Conservation (phyloP, 495 filamentous ascomycete species). For the Lasiosphaeria ovina region DNA sequence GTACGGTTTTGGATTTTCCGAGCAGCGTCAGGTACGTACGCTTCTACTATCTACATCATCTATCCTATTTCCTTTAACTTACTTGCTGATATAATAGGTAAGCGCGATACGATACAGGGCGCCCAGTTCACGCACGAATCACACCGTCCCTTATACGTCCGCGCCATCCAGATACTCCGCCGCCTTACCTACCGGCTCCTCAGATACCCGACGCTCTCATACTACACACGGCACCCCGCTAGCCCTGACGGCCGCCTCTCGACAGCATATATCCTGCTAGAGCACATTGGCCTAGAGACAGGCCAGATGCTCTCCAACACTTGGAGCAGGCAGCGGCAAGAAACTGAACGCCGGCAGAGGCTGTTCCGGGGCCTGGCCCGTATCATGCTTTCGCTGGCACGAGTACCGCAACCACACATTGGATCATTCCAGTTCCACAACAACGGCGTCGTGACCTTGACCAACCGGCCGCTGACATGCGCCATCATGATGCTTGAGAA, state of each 20-base stretch:
- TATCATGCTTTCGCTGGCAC: conserved; percentile 34
- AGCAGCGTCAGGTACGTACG: too few relatives aligned
- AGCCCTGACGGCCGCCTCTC: conserved; percentile 3
- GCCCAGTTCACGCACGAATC: conserved; percentile 16
- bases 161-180: conserved; percentile 12
- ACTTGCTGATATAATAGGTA: too few relatives aligned
- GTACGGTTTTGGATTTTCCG: conserved; percentile 37
- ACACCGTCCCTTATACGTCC: too few relatives aligned
- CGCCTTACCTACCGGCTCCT: conserved; percentile 8
- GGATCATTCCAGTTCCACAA: conserved; percentile 34
- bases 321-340: conserved; percentile 20
- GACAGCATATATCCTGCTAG: conserved; percentile 26
- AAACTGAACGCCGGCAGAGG: conserved; percentile 21
- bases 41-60: too few relatives aligned
- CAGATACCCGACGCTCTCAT: conserved; percentile 12
- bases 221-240: conserved; percentile 14
- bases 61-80: too few relatives aligned
- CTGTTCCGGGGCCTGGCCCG: conserved; percentile 34
- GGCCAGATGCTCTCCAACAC: conserved; percentile 37
- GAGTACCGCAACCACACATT: conserved; percentile 30
- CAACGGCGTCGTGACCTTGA: conserved; percentile 28
- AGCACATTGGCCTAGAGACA: conserved; percentile 17
- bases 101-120: too few relatives aligned
- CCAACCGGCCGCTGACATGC: conserved; percentile 34
- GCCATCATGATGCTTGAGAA: conserved; percentile 33